Evolutionary conservation across 257 asterid genomes (phyloP), one percentile per base, ranked within the genome.

Genomic region (Solanum tarapatanum): DNA sequence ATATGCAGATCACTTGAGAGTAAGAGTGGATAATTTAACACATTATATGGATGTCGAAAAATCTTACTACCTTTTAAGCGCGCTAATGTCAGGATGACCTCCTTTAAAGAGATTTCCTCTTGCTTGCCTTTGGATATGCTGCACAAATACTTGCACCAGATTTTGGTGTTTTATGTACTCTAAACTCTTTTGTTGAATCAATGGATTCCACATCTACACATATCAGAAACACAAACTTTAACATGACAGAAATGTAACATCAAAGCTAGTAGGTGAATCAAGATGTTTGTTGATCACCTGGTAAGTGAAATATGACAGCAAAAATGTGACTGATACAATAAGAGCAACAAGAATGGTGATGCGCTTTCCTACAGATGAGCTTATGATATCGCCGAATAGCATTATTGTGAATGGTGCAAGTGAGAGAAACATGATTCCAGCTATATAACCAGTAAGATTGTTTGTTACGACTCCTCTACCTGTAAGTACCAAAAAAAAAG

Each of bases 151-250:
- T 4, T 89, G 88, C 6, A 91, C 91, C 88, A 91, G 90, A 36
- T 87, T 87, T 89, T 90, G 92, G 16, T 88, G 89, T 85, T 90
- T 91, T 5, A 90, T 76, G 45, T 91, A 91, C 87, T 90, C 89
- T 83, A 91, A 88, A 72, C 92, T 90, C 75, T 92, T 91, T 24
- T 91, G 87, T 41, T 91, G 93, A 85, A 91, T 91, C 93, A 92
- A 91, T 28, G 93, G 91, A 87, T 88, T 64, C 75, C 87, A 89
- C 64, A 86, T 86, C 93, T 90, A 88, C 82, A 36, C 12, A 77
- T 23, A 84, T 4, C 79, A 41, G 58, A 86, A 76, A 12, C 76
- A 43, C 79, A 60, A 70, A 32, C 77, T 70, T 70, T 70, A 30
- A 51, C 62, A 51, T 51, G 62, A 51, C 82, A 74, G 82, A 74